A percentile compares a stretch with the other conserved stretches of the same genome.
Conservation (phyloP, 345 rosid species). For the Pistacia vera region DNA sequence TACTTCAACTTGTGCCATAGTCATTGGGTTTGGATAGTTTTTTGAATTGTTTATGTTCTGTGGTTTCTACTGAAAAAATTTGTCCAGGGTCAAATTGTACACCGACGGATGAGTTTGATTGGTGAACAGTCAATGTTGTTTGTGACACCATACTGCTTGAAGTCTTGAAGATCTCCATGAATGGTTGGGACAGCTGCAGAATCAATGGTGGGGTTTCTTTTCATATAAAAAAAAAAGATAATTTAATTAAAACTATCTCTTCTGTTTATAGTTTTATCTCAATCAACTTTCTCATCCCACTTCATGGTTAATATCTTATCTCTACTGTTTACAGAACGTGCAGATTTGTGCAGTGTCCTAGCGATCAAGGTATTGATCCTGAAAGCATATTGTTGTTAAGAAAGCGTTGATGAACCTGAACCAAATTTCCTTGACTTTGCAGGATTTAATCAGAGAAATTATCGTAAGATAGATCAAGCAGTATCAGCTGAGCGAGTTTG, state of each 20-base stretch:
- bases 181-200: no score
- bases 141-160: no score
- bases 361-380: slow-evolving; percentile 43
- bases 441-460: slow-evolving; percentile 49
- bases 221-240: no score
- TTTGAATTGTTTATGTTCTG: neutral
- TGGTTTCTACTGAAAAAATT: neutral
- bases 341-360: slow-evolving; percentile 38
- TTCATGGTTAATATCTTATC: no score
- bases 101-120: no score
- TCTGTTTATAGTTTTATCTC: no score
- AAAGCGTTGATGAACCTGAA: slow-evolving; percentile 12
- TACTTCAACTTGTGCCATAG: neutral
- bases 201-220: no score
- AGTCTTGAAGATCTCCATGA: no score
- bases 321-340: neutral
- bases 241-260: no score
- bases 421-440: slow-evolving; percentile 34
- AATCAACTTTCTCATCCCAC: no score
- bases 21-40: neutral
- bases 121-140: no score
- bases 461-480: slow-evolving; percentile 52
- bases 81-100: no score
- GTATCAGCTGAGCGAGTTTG: slow-evolving; percentile 27
- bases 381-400: slow-evolving; percentile 58